Evolutionary conservation across 2,329 filamentous ascomycete genomes (phyloP), one percentile per base, ranked within the genome.

Genomic region (Elsinoe fawcettii): DNA sequence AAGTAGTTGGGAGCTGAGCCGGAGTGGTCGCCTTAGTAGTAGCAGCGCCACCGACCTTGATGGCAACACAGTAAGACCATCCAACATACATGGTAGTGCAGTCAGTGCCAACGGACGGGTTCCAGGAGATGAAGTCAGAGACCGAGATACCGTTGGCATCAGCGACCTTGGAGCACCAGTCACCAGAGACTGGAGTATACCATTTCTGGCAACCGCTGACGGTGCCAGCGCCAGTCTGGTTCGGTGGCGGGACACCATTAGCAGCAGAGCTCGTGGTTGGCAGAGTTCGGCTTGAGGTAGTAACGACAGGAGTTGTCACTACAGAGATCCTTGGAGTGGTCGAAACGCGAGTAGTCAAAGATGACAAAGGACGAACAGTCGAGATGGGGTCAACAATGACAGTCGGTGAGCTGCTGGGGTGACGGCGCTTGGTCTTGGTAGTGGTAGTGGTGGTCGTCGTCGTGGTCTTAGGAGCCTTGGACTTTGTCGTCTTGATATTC

Each of bases 21-120:
- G 56, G 5, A 41, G 54, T 57, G 20, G 55, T 37, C 1, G 59
- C 41, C 12, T 49, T 56, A 4, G 56, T 34, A 12, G 58, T 20
- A 11, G 41, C 44, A n/a, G 20, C 25, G 34, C n/a, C 36, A 34
- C 12, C 25, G 20, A 23, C 34, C 55, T 47, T 47, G 53, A 56
- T 60, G n/a, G 58, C 61, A 30, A 66, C 61, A 47, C 65, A 66
- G 58, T 66, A 66, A 5, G 64, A 64, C 30, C 60, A 60, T 7
- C 63, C 62, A 22, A 60, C 47, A 32, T 60, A 44, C 57, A 66
- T 61, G 39, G 49, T 61, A 27, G 61, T 32, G 53, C 65, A 66
- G 59, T 56, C 14, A 59, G 62, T 11, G 51, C 46, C 58, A 5
- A 66, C 64, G 5, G 64, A 61, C 12, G 64, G 64, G 44, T 66